Base-by-base conservation (phyloP, 345 rosid species). In the Stellera chamaejasme region DNA sequence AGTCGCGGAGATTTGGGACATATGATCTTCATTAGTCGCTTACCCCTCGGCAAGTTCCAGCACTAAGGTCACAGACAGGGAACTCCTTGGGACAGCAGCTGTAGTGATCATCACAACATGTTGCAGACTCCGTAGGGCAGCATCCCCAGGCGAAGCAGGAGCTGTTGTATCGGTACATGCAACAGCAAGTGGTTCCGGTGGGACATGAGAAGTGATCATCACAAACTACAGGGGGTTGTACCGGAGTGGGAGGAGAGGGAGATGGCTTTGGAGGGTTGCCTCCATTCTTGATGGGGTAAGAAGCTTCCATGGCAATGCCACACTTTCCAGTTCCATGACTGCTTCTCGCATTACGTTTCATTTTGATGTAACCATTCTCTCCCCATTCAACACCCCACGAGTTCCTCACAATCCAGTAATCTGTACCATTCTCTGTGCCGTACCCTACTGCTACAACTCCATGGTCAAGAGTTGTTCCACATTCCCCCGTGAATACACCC, bases 311-410 rank as follows among this genome's bases (percentile, higher is more conserved):
- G 4, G 96, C 87, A 60, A 90, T 87, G 19, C 97, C 97, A 48
- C 97, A 90, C 65, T 79, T 83, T 42, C 97, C 97, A 9, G 75
- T 41, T 1, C 64, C 47, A 32, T 32, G 5, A 0, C 64, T 52
- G 19, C 11, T 10, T 0, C 60, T 68, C 13, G 72, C 52, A 13
- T 80, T 85, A 26, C 96, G 77, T 66, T 79, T 82, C 87, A 90
- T 62, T 62, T 65, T 85, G 67, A 90, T 26, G 75, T 90, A 90
- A 7, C 97, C 96, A 1, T 51, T 52, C 67, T 90, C 97, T 0
- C 96, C 97, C 97, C 94, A 90, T 49, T 54, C 36, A n/a, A 68
- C 28, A 28, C 96, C 97, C 97, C 97, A 87, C 5, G 97, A 90
- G 54, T 89, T 84, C 71, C 73, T 77, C 10, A 84, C 81, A 3